Percentiles rank a stretch among this genome's conserved stretches.
These are phyloP conservation scores for Cinchona pubescens DNA, from an alignment of 257 asterid genomes.

Conservation along the genomic window DNA sequence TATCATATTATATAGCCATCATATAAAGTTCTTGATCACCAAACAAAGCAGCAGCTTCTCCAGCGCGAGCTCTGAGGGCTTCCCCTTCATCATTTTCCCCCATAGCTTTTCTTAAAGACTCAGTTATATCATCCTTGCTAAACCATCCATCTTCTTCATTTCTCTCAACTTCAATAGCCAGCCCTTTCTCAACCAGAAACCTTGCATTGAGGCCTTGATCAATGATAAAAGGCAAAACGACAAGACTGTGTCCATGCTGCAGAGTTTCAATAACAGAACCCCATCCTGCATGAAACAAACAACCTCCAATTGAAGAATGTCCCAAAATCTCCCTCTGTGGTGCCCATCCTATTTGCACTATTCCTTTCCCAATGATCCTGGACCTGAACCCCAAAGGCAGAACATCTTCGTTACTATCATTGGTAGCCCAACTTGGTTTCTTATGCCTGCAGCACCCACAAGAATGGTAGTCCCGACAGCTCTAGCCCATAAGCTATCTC, in stretches of 20 bases:
- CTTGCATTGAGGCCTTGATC: conserved; percentile 38
- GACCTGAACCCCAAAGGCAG: background rate
- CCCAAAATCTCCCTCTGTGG: conserved; percentile 41
- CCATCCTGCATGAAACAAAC: conserved; percentile 32
- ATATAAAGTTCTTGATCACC: conserved; percentile 25
- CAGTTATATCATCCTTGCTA: conserved; percentile 27
- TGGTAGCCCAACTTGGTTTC: too few species aligned
- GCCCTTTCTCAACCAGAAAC: conserved; percentile 37
- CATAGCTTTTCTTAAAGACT: conserved; percentile 27
- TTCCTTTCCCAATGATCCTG: conserved; percentile 19
- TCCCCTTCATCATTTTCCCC: conserved; percentile 26
- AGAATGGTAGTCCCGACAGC: too few species aligned
- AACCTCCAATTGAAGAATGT: conserved; percentile 36
- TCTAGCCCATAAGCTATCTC: background rate
- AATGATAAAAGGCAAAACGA: conserved; percentile 31
- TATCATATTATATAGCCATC: conserved; percentile 12
- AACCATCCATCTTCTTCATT: conserved; percentile 36
- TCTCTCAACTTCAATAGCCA: conserved; percentile 38
- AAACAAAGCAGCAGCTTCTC: conserved; percentile 26
- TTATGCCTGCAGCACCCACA: too few species aligned
- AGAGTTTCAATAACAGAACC: conserved; percentile 33
- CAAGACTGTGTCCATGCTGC: conserved; percentile 23
- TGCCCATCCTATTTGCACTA: conserved; percentile 41
- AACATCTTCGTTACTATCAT: too few species aligned
- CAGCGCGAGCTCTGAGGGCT: conserved; percentile 13